Conservation (phyloP, 176 grass and related monocot species). For the barley (Hordeum vulgare) region MorexV3_pseudomolecules_assembly NC_058519.1:618256529-618257028, state of each 20-base stretch:
- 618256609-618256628: background rate
- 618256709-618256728: background rate
- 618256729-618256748: background rate
- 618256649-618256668: background rate
- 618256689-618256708: background rate
- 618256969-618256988: background rate
- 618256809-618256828: background rate
- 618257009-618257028: background rate
- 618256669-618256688: background rate
- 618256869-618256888: background rate
- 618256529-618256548: constrained; percentile 29
- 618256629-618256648: too few relatives aligned
- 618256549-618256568: background rate
- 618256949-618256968: constrained; percentile 12
- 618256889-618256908: background rate
- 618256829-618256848: constrained; percentile 19
- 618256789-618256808: background rate
- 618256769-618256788: too few relatives aligned
- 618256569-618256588: background rate
- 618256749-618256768: constrained; percentile 7
- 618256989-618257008: background rate
- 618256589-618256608: background rate
- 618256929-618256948: background rate
- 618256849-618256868: background rate
- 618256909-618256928: background rate